A percentile compares a stretch with the other conserved stretches of the same genome.
These are phyloP conservation scores for Pleurotus eryngii DNA, from an alignment of 768 basidiomycete species.

Conservation along the genomic window DNA sequence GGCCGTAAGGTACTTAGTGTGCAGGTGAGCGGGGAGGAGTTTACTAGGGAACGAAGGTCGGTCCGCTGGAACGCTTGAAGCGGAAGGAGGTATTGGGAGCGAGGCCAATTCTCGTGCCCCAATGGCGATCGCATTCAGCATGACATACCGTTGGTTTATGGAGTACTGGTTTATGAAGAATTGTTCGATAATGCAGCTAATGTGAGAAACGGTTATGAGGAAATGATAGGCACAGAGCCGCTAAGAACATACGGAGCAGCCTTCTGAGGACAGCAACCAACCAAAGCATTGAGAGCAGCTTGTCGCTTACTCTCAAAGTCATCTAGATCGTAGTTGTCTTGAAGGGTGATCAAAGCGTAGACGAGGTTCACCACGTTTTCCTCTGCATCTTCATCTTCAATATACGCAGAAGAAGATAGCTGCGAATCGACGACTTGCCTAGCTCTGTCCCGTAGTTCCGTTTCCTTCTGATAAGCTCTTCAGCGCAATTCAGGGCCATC, in stretches of 20 bases:
- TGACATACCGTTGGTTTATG: conserved; percentile 75
- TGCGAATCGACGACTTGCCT: conserved; percentile 44
- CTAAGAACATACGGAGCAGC: conserved; percentile 68
- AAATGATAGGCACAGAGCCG: not conserved
- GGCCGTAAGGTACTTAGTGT: conserved; percentile 58
- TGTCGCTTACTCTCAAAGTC: conserved; percentile 77
- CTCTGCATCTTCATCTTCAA: conserved; percentile 39
- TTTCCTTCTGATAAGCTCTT: conserved; percentile 83
- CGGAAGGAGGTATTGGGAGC: conserved; percentile 35
- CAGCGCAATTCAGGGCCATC: conserved; percentile 76
- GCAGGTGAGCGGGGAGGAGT: conserved; percentile 66
- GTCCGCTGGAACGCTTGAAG: conserved; percentile 15
- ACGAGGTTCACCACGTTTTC: conserved; percentile 88
- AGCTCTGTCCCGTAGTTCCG: conserved; percentile 84
- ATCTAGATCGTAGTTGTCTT: conserved; percentile 83
- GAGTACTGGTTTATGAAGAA: conserved; percentile 96
- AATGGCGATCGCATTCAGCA: conserved; percentile 82
- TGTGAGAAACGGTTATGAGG: not conserved
- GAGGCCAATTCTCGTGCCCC: conserved; percentile 80
- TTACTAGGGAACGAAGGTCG: conserved; percentile 76
- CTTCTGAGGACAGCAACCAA: conserved; percentile 73
- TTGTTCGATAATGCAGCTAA: conserved; percentile 81
- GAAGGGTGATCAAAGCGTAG: conserved; percentile 67
- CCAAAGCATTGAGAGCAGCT: conserved; percentile 72
- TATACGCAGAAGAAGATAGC: not conserved